Base-by-base conservation (phyloP, 495 filamentous ascomycete species). In the Pseudevernia furfuracea region DNA sequence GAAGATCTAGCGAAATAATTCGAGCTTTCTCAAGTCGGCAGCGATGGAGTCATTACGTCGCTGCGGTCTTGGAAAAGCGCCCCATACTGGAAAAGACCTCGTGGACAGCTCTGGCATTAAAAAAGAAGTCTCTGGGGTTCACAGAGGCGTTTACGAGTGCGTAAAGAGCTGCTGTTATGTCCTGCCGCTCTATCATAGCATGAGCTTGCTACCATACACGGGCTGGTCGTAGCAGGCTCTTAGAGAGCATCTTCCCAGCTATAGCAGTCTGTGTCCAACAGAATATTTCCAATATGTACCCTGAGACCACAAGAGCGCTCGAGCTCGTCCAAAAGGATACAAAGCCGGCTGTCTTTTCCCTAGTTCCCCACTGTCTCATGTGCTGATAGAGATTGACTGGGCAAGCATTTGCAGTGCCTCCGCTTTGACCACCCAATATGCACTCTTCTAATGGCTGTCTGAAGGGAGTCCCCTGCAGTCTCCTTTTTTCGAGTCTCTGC, bases 401-500 rank as follows among this genome's bases (percentile, higher is more conserved):
- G 46, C 46, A 58, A 38, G 30, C 30, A 36, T 36, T 34, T 58
- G 32, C 32, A 58, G 55, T 58, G 36, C 30, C n/a, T 58, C 30
- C 30, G 55, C 55, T 34, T 58, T 36, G 55, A 58, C 55, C 62
- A 19, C 1, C 62, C 55, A 39, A 30, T 39, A 49, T 25, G 4
- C 43, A 46, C 43, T 46, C 43, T 43, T 19, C 43, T 4, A 1
- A 34, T 57, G 3, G n/a, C 17, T 58, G 3, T 5, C 3, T n/a
- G 4, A 37, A 58, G 5, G 38, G 36, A 30, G 2, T 9, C 34
- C 58, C 53, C 41, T 63, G 61, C 64, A 66, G 36, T 58, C 38
- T 58, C 64, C 59, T 37, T 43, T 7, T 25, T 23, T 0, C 8
- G 9, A 5, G n/a, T 3, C 15, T 48, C 43, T 23, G 49, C 25